Percentiles rank a stretch among this genome's conserved stretches.
Evolutionary conservation across 2,329 filamentous ascomycete genomes (phyloP).

Genomic region (Xylariales sp.): DNA sequence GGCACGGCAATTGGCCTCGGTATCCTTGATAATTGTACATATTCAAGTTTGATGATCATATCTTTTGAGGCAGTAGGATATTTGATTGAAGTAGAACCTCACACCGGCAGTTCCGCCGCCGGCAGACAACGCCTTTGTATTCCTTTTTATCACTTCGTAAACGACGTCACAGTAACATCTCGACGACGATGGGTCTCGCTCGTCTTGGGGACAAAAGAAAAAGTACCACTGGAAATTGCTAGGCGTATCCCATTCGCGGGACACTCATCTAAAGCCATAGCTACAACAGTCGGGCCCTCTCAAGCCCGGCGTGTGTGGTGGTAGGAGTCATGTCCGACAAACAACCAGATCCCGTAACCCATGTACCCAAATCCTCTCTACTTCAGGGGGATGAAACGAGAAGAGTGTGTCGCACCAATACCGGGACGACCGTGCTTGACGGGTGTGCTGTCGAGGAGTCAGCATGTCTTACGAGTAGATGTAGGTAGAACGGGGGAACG

Average conservation of each 20-base stretch:
- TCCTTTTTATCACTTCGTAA: conserved; percentile 36
- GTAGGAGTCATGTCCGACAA: conserved; percentile 32
- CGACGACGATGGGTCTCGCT: conserved; percentile 19
- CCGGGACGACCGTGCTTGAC: conserved; percentile 99
- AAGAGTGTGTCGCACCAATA: conserved; percentile 99
- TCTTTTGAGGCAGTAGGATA: background rate
- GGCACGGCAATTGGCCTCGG: too few species aligned
- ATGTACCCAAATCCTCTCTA: conserved; percentile 35
- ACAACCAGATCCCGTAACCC: conserved; percentile 32
- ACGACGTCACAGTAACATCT: conserved; percentile 32
- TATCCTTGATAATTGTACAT: background rate
- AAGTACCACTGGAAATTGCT: conserved; percentile 36
- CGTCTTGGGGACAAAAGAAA: conserved; percentile 35
- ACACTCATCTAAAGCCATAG: conserved; percentile 39
- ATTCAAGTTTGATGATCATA: background rate
- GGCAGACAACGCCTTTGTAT: conserved; percentile 36
- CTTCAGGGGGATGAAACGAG: conserved; percentile 99
- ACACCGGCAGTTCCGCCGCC: conserved; percentile 26
- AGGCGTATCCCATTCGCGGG: conserved; percentile 34
- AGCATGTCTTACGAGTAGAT: conserved; percentile 52
- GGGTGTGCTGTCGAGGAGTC: conserved; percentile 80
- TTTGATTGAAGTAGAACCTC: conserved; percentile 22
- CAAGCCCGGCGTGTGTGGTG: conserved; percentile 25
- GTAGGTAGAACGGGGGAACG: conserved; percentile 55
- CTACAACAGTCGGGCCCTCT: conserved; percentile 33